A percentile compares a stretch with the other conserved stretches of the same genome.
These are phyloP conservation scores for Candolleomyces aberdarensis DNA, from an alignment of 768 basidiomycete species.

Conservation along the genomic window DNA sequence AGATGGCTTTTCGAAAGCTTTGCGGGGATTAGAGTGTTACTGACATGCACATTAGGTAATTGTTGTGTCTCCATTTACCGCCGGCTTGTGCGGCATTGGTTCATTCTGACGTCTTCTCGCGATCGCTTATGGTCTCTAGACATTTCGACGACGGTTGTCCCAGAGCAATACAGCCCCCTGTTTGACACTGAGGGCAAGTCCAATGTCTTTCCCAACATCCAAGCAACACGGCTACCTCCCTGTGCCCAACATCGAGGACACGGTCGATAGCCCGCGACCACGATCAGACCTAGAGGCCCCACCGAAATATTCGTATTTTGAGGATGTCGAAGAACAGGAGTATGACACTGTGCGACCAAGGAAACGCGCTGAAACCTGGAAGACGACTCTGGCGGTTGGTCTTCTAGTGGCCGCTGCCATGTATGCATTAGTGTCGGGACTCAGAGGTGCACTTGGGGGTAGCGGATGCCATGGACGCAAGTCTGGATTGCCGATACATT, in stretches of 20 bases:
- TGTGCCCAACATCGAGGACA: not conserved
- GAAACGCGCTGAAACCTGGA: not conserved
- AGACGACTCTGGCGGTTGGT: constrained; percentile 8
- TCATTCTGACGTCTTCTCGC: no score
- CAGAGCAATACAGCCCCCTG: no score
- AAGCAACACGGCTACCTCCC: not conserved
- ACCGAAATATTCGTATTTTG: not conserved
- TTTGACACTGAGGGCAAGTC: no score
- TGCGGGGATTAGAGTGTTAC: no score
- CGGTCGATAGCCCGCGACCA: not conserved
- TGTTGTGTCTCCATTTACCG: no score
- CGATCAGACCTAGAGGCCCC: not conserved
- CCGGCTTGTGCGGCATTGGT: no score
- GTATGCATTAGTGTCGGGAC: constrained; percentile 10
- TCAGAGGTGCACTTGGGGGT: constrained; percentile 3
- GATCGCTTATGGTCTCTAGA: no score
- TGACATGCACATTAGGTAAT: no score
- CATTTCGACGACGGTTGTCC: no score
- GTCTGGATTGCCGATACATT: constrained; percentile 42
- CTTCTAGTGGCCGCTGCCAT: constrained; percentile 12
- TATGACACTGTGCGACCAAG: not conserved
- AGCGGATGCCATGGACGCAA: not conserved
- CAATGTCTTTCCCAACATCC: constrained; percentile 1
- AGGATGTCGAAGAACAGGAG: constrained; percentile 1
- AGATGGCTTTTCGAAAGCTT: no score